A percentile compares a stretch with the other conserved stretches of the same genome.
phyloP scores from a whole-genome alignment of 179 eudicot species.

The Actinidia chinensis region DNA sequence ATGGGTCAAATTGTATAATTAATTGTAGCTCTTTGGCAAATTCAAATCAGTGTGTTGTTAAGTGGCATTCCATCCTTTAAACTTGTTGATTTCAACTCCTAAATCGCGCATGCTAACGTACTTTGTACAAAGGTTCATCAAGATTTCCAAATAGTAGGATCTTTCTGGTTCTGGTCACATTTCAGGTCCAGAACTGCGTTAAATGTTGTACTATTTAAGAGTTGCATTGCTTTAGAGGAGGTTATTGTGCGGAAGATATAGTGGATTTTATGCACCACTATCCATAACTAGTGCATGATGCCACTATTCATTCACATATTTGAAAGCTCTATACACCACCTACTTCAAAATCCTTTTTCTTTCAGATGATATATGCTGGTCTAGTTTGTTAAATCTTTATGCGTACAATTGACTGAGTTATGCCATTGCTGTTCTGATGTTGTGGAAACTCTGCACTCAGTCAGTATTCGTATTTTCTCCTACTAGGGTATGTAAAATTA shows the following conservation, averaged over 20 bases:
- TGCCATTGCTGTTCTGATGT: neutral
- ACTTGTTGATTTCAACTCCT: neutral
- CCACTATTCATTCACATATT: neutral
- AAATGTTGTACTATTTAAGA: neutral
- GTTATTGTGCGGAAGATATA: neutral
- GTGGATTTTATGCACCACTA: neutral
- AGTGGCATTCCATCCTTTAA: neutral
- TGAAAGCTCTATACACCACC: neutral
- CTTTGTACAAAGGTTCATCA: too few species aligned
- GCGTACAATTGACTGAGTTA: neutral
- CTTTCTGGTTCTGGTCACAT: neutral
- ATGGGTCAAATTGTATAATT: neutral
- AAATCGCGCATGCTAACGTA: neutral
- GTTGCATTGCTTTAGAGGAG: slow-evolving; percentile 1
- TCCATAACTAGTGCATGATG: neutral
- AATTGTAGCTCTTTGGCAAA: neutral
- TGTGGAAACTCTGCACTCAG: neutral
- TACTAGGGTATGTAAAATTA: neutral
- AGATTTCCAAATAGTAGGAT: too few species aligned
- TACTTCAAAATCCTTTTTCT: neutral
- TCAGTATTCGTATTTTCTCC: neutral
- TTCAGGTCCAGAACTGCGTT: neutral
- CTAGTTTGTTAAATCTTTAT: neutral
- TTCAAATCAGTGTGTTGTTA: neutral
- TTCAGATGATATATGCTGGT: neutral